A percentile compares a stretch with the other conserved stretches of the same genome.
These are phyloP conservation scores for Purpureocillium takamizusanense DNA, from an alignment of 2,329 filamentous ascomycete species.

Conservation along the genomic window DNA sequence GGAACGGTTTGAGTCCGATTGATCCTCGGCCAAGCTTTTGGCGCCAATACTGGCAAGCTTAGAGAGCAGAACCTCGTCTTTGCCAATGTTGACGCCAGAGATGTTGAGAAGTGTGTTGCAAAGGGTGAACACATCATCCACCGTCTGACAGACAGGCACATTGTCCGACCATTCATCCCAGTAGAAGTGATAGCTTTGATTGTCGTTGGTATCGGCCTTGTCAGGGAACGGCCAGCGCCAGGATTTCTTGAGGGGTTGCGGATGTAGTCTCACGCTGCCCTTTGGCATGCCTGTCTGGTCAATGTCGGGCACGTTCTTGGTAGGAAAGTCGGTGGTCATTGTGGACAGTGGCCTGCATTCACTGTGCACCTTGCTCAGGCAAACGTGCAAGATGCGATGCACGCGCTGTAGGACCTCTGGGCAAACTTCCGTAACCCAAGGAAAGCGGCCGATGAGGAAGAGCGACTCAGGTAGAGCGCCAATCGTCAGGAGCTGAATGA, in stretches of 20 bases:
- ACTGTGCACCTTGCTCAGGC: conserved; percentile 62
- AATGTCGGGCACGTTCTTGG: conserved; percentile 34
- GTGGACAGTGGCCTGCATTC: conserved; percentile 30
- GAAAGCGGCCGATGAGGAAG: conserved; percentile 84
- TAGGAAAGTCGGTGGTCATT: conserved; percentile 23
- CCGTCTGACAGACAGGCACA: conserved; percentile 78
- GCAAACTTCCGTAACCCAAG: conserved; percentile 82
- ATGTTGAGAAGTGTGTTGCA: conserved; percentile 78
- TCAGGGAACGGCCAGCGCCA: conserved; percentile 82
- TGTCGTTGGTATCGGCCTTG: conserved; percentile 64
- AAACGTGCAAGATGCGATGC: conserved; percentile 78
- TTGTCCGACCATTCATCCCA: conserved; percentile 97
- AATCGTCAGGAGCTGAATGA: conserved; percentile 80
- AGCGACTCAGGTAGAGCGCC: conserved; percentile 88
- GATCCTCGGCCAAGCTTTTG: conserved; percentile 62
- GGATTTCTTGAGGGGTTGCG: conserved; percentile 53
- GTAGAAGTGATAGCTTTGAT: conserved; percentile 82
- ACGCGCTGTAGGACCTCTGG: conserved; percentile 72
- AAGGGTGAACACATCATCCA: conserved; percentile 84
- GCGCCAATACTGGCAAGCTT: conserved; percentile 82
- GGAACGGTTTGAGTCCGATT: conserved; percentile 57
- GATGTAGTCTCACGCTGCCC: conserved; percentile 54
- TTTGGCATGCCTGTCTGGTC: conserved; percentile 64
- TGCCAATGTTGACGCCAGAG: conserved; percentile 82
- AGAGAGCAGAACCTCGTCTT: conserved; percentile 66